Evolutionary conservation across 208 protist species (phyloP).

Genomic region (Trypanosoma mega): DNA sequence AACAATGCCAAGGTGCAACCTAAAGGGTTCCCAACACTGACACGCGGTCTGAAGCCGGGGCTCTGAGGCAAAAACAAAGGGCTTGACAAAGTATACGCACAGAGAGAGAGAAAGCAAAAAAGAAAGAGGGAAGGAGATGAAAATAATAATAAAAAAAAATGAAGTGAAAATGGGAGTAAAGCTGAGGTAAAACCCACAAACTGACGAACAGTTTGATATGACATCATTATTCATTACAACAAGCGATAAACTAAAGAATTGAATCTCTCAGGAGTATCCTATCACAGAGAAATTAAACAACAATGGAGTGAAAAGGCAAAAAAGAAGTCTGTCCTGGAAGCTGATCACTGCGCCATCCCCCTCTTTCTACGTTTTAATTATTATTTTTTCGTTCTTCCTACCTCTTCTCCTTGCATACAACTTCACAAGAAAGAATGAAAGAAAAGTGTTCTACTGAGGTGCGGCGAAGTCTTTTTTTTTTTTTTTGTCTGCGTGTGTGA

Average conservation of each 20-base stretch:
- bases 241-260: too few species aligned
- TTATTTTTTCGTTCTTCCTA: background rate
- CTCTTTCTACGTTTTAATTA: background rate
- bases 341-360: background rate
- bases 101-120: background rate
- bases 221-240: too few species aligned
- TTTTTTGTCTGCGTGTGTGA: too few species aligned
- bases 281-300: too few species aligned
- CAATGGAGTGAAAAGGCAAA: too few species aligned
- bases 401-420: too few species aligned
- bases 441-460: too few species aligned
- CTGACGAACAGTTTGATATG: too few species aligned
- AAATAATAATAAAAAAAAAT: conserved; percentile 8
- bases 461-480: background rate
- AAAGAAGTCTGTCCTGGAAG: too few species aligned
- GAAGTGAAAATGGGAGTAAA: background rate
- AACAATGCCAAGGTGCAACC: conserved; percentile 90
- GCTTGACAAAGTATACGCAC: background rate
- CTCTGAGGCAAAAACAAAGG: too few species aligned
- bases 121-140: background rate
- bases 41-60: conserved; percentile 56
- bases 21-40: conserved; percentile 83
- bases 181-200: background rate
- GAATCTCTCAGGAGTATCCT: too few species aligned
- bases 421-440: too few species aligned